Evolutionary conservation across 2,329 filamentous ascomycete species (phyloP), one percentile per base, ranked within the genome.

Genomic region (Furcasterigmium sp.): DNA sequence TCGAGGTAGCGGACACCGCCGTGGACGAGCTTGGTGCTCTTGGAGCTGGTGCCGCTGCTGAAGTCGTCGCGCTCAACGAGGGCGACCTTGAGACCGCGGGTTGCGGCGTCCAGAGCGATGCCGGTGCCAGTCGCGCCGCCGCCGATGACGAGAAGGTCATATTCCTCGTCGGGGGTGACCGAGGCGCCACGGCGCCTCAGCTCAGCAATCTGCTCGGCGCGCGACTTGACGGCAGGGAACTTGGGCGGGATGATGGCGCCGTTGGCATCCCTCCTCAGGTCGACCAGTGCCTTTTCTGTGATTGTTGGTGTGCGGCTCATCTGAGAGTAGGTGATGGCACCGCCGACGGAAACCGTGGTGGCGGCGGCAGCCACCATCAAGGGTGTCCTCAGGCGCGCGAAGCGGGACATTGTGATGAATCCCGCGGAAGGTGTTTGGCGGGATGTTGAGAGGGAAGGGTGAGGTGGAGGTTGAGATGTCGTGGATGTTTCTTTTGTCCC

Each of bases 1-100:
- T 93, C 87, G 46, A 93, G 72, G 60, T 91, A 93, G 52, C 87
- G 79, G 46, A 93, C 87, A 57, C 87, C 87, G 53, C 87, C 87
- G 64, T 93, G 87, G 15, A 93, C 87, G 42, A 93, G 74, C 67
- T 93, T 93, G 39, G 87, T 93, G 68, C 85, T 90, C 70, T 91
- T 91, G 63, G 84, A 88, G 69, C 85, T 90, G 32, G 87, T 91
- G 23, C 87, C 87, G 49, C 83, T 77, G 54, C 83, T 84, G 61
- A 91, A 93, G 64, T 93, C 87, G 61, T 91, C 87, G 48, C 86
- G 76, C 67, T 93, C 87, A 14, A 93, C 85, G 40, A 91, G 67
- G 11, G 87, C 87, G 46, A 93, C 87, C 65, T 83, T 87, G 55
- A 91, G 68, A 2, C 87, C 87, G 53, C 87, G 77, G 3, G 87